phyloP scores from a whole-genome alignment of 352 stramenopile genomes.

The Phytophthora syringae region DNA sequence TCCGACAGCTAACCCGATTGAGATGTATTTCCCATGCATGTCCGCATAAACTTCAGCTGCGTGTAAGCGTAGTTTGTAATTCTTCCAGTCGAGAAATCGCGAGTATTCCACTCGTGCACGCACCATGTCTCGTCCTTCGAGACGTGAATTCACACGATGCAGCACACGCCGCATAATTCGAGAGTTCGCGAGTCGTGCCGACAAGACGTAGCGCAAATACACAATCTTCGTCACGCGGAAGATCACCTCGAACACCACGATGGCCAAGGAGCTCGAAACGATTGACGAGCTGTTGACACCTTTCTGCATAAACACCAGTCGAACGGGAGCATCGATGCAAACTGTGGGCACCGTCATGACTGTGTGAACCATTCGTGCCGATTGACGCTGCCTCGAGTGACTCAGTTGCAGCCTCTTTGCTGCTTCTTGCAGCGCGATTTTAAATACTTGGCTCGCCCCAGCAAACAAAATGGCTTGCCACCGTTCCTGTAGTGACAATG shows the following conservation, averaged over 20 bases:
- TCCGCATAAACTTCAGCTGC: constrained; percentile 49
- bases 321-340: constrained; percentile 40
- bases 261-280: constrained; percentile 28
- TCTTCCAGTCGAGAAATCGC: constrained; percentile 52
- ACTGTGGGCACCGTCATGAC: constrained; percentile 41
- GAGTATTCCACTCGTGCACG: constrained; percentile 37
- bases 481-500: constrained; percentile 19
- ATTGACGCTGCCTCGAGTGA: constrained; percentile 22
- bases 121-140: constrained; percentile 23
- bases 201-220: constrained; percentile 30
- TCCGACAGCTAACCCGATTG: constrained; percentile 36
- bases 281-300: constrained; percentile 13
- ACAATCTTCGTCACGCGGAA: constrained; percentile 48
- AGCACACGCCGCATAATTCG: constrained; percentile 37
- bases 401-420: constrained; percentile 34
- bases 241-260: constrained; percentile 39
- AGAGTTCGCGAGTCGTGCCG: constrained; percentile 25
- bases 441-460: constrained; percentile 32
- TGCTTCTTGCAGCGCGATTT: constrained; percentile 40
- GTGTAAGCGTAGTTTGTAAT: constrained; percentile 39
- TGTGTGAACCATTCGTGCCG: constrained; percentile 28
- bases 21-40: constrained; percentile 56
- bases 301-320: constrained; percentile 45
- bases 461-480: constrained; percentile 39
- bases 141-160: constrained; percentile 42